Evolutionary conservation across 2,329 filamentous ascomycete genomes (phyloP).

Genomic region (Exophiala viscosa): DNA sequence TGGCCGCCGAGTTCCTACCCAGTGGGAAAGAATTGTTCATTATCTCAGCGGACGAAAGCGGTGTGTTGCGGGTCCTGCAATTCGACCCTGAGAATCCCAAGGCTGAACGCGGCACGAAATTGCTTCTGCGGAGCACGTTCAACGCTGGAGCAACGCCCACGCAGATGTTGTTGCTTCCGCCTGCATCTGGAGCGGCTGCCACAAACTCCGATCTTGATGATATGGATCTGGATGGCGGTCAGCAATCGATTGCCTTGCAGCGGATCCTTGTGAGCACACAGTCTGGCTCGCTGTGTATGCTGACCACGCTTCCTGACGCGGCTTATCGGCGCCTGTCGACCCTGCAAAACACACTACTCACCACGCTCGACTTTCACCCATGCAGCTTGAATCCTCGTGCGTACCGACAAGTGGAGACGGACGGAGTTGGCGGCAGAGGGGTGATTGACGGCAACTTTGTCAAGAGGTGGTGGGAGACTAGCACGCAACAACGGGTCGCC

Average conservation of each 20-base stretch:
- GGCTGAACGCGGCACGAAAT: constrained; percentile 80
- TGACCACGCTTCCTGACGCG: constrained; percentile 74
- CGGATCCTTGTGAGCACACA: constrained; percentile 62
- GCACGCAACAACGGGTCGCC: constrained; percentile 67
- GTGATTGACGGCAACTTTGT: constrained; percentile 78
- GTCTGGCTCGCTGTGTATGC: constrained; percentile 70
- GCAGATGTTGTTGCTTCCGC: constrained; percentile 70
- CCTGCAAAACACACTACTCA: constrained; percentile 73
- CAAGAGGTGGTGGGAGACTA: constrained; percentile 70
- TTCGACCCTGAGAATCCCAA: constrained; percentile 96
- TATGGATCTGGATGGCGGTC: constrained; percentile 10
- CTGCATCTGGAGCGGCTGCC: constrained; percentile 29
- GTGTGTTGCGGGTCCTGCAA: constrained; percentile 82
- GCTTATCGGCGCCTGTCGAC: constrained; percentile 80
- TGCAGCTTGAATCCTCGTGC: constrained; percentile 80
- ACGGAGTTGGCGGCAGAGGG: constrained; percentile 53
- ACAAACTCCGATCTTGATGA: constrained; percentile 35
- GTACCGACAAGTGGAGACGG: constrained; percentile 59
- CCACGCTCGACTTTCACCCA: constrained; percentile 66
- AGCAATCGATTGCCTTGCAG: not conserved
- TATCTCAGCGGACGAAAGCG: constrained; percentile 76
- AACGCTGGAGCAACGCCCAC: constrained; percentile 77
- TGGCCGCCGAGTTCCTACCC: constrained; percentile 83
- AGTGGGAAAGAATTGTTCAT: constrained; percentile 79
- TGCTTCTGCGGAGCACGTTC: constrained; percentile 85